phyloP scores from a whole-genome alignment of 2,329 filamentous ascomycete species.

The Microascus cirrosus region DNA sequence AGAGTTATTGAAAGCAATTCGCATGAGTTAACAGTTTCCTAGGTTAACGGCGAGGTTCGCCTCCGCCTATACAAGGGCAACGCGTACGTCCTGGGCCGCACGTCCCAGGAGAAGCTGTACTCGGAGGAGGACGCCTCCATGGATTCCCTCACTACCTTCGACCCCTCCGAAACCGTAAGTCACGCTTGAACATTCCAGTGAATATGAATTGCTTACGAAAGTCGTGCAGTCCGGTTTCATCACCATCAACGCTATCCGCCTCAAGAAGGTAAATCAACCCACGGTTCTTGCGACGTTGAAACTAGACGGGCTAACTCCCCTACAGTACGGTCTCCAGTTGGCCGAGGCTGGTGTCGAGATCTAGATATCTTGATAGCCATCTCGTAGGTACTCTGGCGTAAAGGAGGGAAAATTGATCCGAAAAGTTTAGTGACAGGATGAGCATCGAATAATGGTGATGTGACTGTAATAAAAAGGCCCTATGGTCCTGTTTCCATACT shows the following conservation, averaged over 20 bases:
- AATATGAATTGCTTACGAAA: no score
- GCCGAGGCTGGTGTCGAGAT: not conserved
- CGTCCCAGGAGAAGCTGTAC: constrained; percentile 38
- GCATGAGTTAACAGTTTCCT: constrained; percentile 14
- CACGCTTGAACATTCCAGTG: no score
- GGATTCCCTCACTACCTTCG: constrained; percentile 33
- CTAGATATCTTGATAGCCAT: not conserved
- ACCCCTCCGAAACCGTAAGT: constrained; percentile 19
- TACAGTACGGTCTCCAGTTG: not conserved
- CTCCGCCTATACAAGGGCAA: constrained; percentile 34
- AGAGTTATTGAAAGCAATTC: not conserved
- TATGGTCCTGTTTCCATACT: no score
- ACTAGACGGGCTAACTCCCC: not conserved
- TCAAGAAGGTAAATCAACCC: constrained; percentile 35
- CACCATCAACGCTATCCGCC: constrained; percentile 55
- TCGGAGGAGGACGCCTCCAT: constrained; percentile 33
- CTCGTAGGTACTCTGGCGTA: no score
- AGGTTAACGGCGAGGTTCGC: constrained; percentile 22
- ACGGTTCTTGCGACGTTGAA: not conserved
- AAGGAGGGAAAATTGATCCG: no score
- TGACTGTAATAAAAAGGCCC: no score
- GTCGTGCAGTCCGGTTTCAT: constrained; percentile 38
- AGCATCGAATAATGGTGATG: no score
- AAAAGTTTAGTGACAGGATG: no score
- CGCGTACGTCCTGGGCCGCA: constrained; percentile 33